Conservation (phyloP, 352 stramenopile species). For the Phytopythium ostracodes region DNA sequence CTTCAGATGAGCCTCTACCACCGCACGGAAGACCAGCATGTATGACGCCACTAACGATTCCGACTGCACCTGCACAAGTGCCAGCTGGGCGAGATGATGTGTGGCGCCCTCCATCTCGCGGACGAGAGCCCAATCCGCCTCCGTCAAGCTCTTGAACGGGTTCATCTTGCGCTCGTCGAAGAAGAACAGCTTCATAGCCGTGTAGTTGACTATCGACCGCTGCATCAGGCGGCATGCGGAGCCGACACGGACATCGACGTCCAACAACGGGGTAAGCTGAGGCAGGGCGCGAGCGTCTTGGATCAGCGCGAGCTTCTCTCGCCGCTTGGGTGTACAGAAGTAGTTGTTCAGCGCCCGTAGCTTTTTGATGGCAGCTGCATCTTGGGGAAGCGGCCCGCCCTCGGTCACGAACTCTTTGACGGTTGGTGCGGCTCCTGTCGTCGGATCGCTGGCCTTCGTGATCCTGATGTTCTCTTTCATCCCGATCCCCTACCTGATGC, state of each 20-base stretch:
- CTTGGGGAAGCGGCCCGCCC: background rate
- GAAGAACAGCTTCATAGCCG: background rate
- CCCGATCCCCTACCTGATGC: constrained; percentile 11
- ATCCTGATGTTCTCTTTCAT: constrained; percentile 11
- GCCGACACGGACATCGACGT: background rate
- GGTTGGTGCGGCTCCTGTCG: too few species aligned
- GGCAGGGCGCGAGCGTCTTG: background rate
- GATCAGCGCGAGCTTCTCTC: background rate
- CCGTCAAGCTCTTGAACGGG: background rate
- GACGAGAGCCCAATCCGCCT: background rate
- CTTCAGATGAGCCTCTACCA: background rate
- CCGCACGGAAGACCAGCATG: background rate
- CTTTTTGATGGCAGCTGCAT: background rate
- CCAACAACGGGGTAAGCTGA: background rate
- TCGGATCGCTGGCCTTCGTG: background rate
- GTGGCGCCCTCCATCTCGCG: background rate
- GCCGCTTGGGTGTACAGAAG: background rate
- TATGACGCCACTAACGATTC: background rate
- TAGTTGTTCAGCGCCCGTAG: background rate
- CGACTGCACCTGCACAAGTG: background rate
- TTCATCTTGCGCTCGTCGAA: background rate
- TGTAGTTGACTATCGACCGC: background rate
- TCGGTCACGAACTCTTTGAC: background rate
- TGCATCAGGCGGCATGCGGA: background rate
- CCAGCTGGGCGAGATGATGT: background rate